These are phyloP conservation scores for Rhodamnia rubescens DNA, from an alignment of 345 rosid genomes.

Conservation along the genomic window DNA sequence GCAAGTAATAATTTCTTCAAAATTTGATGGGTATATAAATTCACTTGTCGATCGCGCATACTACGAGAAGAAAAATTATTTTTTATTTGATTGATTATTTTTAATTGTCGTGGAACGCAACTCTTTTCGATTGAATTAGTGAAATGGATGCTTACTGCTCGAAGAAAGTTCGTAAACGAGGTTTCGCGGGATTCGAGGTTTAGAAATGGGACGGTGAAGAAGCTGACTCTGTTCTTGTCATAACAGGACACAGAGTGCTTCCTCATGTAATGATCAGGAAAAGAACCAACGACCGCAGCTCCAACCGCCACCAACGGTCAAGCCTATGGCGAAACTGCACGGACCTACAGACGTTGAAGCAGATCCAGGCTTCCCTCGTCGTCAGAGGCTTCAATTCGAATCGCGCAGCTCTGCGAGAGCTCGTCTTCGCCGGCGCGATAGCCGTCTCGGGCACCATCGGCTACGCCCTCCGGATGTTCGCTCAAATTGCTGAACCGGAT, in stretches of 20 bases:
- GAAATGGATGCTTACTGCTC: neutral
- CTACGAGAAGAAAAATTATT: no score
- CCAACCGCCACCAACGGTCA: slow-evolving; percentile 8
- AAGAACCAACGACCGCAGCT: slow-evolving; percentile 5
- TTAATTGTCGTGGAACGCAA: neutral
- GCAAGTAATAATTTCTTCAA: neutral
- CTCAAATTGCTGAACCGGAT: slow-evolving; percentile 38
- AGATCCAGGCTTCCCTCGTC: slow-evolving; percentile 41
- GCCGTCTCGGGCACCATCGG: slow-evolving; percentile 23
- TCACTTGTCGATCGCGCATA: neutral
- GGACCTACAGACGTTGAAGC: slow-evolving; percentile 33
- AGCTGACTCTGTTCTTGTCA: neutral
- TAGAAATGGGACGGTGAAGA: neutral
- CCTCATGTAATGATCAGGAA: slow-evolving; percentile 5
- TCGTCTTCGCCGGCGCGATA: slow-evolving; percentile 37
- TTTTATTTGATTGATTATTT: neutral
- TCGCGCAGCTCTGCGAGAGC: slow-evolving; percentile 29
- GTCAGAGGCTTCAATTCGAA: slow-evolving; percentile 38
- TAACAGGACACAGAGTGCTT: neutral
- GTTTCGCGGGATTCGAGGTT: neutral
- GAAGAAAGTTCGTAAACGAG: neutral
- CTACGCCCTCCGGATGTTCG: slow-evolving; percentile 41
- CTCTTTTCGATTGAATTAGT: neutral
- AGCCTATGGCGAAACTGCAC: slow-evolving; percentile 22
- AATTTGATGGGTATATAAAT: neutral